Percentiles rank a stretch among this genome's conserved stretches.
These are phyloP conservation scores for Aspergillus puulaauensis DNA, from an alignment of 2,329 filamentous ascomycete species.

Conservation along the genomic window DNA sequence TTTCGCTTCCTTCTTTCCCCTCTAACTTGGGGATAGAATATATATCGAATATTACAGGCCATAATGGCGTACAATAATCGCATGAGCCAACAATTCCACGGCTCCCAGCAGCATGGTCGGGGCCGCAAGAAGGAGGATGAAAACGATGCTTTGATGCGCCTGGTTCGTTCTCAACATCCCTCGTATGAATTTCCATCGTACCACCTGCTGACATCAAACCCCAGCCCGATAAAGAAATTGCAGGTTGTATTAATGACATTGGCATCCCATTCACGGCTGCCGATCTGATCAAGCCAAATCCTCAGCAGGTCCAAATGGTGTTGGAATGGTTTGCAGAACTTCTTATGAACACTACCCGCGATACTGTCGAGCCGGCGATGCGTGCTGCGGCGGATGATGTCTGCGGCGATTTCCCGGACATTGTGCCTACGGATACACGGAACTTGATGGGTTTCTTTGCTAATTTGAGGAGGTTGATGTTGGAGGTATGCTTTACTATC, in stretches of 20 bases:
- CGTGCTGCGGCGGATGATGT: slow-evolving; percentile 85
- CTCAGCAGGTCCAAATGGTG: slow-evolving; percentile 92
- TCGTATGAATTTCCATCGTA: not conserved
- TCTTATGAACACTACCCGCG: slow-evolving; percentile 87
- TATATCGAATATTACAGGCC: not conserved
- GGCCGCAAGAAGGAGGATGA: slow-evolving; percentile 58
- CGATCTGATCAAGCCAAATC: slow-evolving; percentile 91
- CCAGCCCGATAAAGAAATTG: slow-evolving; percentile 74
- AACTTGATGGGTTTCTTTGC: slow-evolving; percentile 97
- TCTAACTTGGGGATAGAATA: not conserved
- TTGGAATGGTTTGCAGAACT: slow-evolving; percentile 97
- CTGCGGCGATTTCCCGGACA: slow-evolving; percentile 78
- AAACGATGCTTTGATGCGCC: slow-evolving; percentile 57
- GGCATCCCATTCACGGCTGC: slow-evolving; percentile 83
- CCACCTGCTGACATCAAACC: not conserved
- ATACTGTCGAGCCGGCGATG: slow-evolving; percentile 94
- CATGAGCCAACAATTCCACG: slow-evolving; percentile 54
- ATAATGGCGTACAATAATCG: slow-evolving; percentile 52
- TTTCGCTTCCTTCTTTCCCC: not conserved
- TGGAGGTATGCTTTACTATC: slow-evolving; percentile 51
- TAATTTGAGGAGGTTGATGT: slow-evolving; percentile 73
- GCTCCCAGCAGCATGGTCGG: slow-evolving; percentile 46
- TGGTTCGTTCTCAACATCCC: slow-evolving; percentile 41
- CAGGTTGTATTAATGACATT: slow-evolving; percentile 95
- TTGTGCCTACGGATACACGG: slow-evolving; percentile 80